Base-by-base conservation (phyloP, 2,329 filamentous ascomycete genomes). In the Dactylella cylindrospora region DNA sequence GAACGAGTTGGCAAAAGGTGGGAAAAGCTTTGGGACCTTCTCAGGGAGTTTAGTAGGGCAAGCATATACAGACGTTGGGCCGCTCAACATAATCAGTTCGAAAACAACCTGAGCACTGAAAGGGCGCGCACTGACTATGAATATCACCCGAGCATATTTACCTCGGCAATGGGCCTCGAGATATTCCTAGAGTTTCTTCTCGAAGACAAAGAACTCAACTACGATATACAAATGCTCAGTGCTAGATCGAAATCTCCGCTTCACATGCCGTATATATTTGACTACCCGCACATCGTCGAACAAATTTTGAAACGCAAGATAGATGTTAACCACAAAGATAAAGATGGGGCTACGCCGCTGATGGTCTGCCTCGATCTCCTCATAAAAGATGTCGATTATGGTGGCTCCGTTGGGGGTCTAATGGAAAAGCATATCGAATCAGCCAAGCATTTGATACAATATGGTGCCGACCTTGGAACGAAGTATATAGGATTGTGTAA, bases 161-260 rank as follows among this genome's bases (percentile, higher is more conserved):
- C 44, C 6, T 23, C 29, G 9, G 12, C 28, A n/a, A 10, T 39
- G 5, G 39, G 23, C 5, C 2, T 51, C 23, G 45, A 40, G 3
- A 3, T 59, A 35, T 60, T 51, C 22, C 31, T 60, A 8, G 39
- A 51, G 5, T 60, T 60, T 20, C 32, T 60, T 1, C n/a, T 60
- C 13, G 28, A 40, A 1, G 38, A 51, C 15, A 26, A 45, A 17
- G 25, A 46, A n/a, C n/a, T 51, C 1, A 46, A 60, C 26, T 47
- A 20, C 38, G 44, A 33, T n/a, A 39, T 51, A 50, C 40, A 4
- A 15, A 39, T 15, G 6, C 40, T 7, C 23, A 38, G 12, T 26
- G 40, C 12, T 25, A 38, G 8, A 15, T 35, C 7, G 1, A 25
- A 17, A n/a, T 36, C 38, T 1, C 39, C 51, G 13, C 32, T 51